Base-by-base conservation (phyloP, 306 rosid genomes). In the Vachellia pachyceras region DNA sequence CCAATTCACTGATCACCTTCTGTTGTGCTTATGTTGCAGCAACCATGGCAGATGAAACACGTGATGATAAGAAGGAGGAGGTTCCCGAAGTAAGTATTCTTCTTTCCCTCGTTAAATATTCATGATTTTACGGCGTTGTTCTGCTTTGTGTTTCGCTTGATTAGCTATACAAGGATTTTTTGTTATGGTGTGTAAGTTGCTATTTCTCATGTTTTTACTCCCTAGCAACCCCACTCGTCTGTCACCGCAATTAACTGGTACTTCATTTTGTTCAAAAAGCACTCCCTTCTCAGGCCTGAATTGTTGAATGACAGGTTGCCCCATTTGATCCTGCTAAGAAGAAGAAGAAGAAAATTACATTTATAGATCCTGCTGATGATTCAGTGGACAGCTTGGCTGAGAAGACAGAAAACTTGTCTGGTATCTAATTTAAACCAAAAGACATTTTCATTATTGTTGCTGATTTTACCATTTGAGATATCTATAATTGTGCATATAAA, bases 301-400 rank as follows among this genome's bases (percentile, higher is more conserved):
- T 78, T 83, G 71, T 41, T 47, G 39, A 69, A 71, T 87, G 68
- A 76, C 87, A 95, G 99, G 83, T 93, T 77, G 90, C 83, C 17
- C 95, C 98, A 9, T 93, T 95, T 82, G 99, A 95, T 89, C 98
- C 98, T 25, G 86, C 92, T 63, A 95, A 95, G 79, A 95, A 95
- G 90, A 95, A 95, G 94, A 95, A 95, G 13, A 86, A 86, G 89
- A 86, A 86, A 52, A 22, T 52, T 25, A 69, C 87, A 36, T 74
- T 86, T 63, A 41, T 83, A 25, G 89, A 86, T 69, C 87, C 82
- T 73, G 87, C 84, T 13, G 97, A 95, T 71, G 98, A 95, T 29
- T 55, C 90, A 1, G 97, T 86, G 82, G 99, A 95, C 47, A 88
- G 87, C 36, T 84, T 92, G 91, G 85, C 92, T 6, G 98, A 91